phyloP scores from a whole-genome alignment of 177 flowering plant species.

The Vitis hybrid region DNA sequence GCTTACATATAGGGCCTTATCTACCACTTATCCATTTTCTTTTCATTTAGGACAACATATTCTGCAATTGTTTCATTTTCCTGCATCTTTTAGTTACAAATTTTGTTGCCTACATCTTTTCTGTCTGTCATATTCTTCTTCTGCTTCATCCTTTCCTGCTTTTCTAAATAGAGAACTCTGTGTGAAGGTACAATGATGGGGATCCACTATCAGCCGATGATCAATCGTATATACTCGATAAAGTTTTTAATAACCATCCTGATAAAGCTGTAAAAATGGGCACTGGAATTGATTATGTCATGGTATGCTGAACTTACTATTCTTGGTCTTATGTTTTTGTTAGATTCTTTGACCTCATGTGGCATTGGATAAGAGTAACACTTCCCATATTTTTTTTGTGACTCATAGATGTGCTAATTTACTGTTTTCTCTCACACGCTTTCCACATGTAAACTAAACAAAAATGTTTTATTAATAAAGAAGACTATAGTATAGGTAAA shows the following conservation, averaged over 20 bases:
- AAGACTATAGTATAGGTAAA: no score
- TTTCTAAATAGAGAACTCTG: not conserved
- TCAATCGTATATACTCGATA: conserved; percentile 62
- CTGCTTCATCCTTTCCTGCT: no score
- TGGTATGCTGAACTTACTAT: conserved; percentile 41
- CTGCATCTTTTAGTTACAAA: not conserved
- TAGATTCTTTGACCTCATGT: not conserved
- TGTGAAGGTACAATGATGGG: conserved; percentile 72
- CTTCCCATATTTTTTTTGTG: not conserved
- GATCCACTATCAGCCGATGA: conserved; percentile 73
- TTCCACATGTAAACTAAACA: no score
- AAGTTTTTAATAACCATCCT: conserved; percentile 76
- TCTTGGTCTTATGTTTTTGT: not conserved
- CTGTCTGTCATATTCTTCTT: no score
- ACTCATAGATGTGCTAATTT: not conserved
- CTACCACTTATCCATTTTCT: no score
- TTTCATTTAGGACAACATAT: no score
- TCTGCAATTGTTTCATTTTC: not conserved
- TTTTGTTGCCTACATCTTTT: not conserved
- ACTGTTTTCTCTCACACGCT: no score
- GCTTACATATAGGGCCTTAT: no score
- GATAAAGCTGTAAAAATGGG: conserved; percentile 77
- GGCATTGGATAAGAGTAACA: not conserved
- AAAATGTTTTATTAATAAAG: no score
- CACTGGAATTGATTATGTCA: conserved; percentile 63